These are phyloP conservation scores for Cladosporium cucumerinum DNA, from an alignment of 2,329 filamentous ascomycete genomes.

Conservation along the genomic window DNA sequence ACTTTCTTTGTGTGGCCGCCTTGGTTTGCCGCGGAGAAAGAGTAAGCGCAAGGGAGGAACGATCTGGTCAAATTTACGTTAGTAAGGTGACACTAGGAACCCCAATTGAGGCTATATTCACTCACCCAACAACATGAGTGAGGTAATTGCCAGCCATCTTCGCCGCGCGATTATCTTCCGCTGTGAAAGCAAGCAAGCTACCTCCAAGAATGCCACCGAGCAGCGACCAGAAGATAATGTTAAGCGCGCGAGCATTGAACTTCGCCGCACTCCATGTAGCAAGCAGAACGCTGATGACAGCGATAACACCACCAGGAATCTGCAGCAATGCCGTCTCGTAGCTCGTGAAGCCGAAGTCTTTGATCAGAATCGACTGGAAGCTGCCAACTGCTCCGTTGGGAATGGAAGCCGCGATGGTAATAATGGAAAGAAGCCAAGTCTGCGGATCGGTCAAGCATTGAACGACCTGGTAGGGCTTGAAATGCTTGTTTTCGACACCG, in stretches of 20 bases:
- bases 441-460: conserved; percentile 57
- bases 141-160: conserved; percentile 35
- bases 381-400: conserved; percentile 57
- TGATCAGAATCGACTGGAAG: conserved; percentile 58
- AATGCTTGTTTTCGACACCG: conserved; percentile 41
- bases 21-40: conserved; percentile 29
- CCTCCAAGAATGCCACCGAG: conserved; percentile 44
- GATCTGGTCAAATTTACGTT: conserved; percentile 15
- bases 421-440: conserved; percentile 56
- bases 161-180: conserved; percentile 41
- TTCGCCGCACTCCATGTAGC: conserved; percentile 44
- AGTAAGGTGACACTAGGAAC: not conserved
- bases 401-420: conserved; percentile 50
- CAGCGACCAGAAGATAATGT: conserved; percentile 31
- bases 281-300: conserved; percentile 39
- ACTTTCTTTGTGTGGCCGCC: conserved; percentile 40
- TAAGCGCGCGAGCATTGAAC: conserved; percentile 32
- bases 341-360: conserved; percentile 55
- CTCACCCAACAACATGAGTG: conserved; percentile 31
- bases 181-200: conserved; percentile 50
- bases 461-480: conserved; percentile 52
- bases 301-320: conserved; percentile 61
- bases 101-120: not conserved
- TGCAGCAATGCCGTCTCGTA: conserved; percentile 59
- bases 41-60: conserved; percentile 34